A percentile compares a stretch with the other conserved stretches of the same genome.
phyloP scores from a whole-genome alignment of 2,329 filamentous ascomycete species.

The Neonectria faginata region DNA sequence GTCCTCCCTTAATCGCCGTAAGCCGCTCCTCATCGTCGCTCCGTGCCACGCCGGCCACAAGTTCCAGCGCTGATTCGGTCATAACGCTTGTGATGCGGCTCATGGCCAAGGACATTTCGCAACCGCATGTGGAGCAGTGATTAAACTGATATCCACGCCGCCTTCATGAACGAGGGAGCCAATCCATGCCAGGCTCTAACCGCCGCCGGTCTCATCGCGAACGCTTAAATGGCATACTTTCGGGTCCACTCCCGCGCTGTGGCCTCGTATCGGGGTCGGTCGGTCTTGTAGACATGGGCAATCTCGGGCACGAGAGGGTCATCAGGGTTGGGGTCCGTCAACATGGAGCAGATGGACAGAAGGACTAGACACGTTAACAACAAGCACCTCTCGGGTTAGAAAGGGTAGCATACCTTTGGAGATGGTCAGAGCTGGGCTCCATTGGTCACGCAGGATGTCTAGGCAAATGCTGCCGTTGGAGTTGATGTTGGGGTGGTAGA shows the following conservation, averaged over 20 bases:
- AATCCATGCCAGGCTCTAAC: slow-evolving; percentile 46
- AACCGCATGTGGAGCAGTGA: slow-evolving; percentile 42
- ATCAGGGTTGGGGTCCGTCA: slow-evolving; percentile 99
- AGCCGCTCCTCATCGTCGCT: slow-evolving; percentile 43
- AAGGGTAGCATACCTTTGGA: slow-evolving; percentile 80
- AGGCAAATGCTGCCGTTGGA: slow-evolving; percentile 99
- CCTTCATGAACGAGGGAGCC: slow-evolving; percentile 44
- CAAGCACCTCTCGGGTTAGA: slow-evolving; percentile 15
- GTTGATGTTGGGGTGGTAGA: slow-evolving; percentile 99
- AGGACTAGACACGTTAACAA: slow-evolving; percentile 72
- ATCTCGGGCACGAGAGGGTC: slow-evolving; percentile 99
- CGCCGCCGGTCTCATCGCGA: slow-evolving; percentile 33
- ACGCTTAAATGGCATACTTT: slow-evolving; percentile 92
- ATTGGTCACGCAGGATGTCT: slow-evolving; percentile 98
- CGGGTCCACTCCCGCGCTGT: slow-evolving; percentile 98
- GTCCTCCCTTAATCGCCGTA: slow-evolving; percentile 44
- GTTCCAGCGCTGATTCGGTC: slow-evolving; percentile 36
- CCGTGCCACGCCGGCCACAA: slow-evolving; percentile 40
- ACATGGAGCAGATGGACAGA: slow-evolving; percentile 99
- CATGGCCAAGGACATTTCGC: slow-evolving; percentile 39
- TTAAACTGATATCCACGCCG: slow-evolving; percentile 44
- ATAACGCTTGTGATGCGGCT: slow-evolving; percentile 33
- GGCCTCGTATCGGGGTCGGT: slow-evolving; percentile 93
- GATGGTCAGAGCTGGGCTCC: slow-evolving; percentile 98
- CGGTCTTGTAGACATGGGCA: slow-evolving; percentile 99